Evolutionary conservation across 331 rosid genomes (phyloP).

Genomic region (Cydonia oblonga): DNA sequence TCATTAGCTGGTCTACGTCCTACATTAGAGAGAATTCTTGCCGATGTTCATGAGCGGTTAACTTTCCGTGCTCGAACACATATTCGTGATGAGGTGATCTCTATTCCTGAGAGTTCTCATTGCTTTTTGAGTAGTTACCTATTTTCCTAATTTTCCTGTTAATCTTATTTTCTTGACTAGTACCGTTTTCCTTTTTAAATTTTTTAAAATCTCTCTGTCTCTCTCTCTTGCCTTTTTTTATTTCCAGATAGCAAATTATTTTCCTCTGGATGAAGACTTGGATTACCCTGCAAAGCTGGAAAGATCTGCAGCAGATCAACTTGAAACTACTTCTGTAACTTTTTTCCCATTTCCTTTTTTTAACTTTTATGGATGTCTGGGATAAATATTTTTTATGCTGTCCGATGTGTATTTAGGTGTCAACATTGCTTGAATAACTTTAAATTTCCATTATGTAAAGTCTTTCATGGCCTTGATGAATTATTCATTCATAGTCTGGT

Average conservation of each 20-base stretch:
- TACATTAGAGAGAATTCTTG: slow-evolving; percentile 86
- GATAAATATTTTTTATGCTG: not conserved
- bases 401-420: not conserved
- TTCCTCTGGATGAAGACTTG: slow-evolving; percentile 78
- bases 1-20: slow-evolving; percentile 79
- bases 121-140: not conserved
- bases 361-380: not conserved
- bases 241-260: slow-evolving; percentile 82
- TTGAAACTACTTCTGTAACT: slow-evolving; percentile 59
- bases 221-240: not conserved
- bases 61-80: slow-evolving; percentile 97
- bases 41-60: slow-evolving; percentile 90
- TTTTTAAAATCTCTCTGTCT: not conserved
- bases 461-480: not conserved
- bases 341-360: not conserved
- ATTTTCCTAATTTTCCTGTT: not conserved
- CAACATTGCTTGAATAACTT: not conserved
- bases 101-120: not conserved
- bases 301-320: slow-evolving; percentile 36
- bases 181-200: not conserved
- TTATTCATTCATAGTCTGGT: not conserved
- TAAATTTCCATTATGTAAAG: not conserved
- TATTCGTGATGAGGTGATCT: slow-evolving; percentile 77
- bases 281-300: slow-evolving; percentile 96
- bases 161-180: slow-evolving; percentile 4